Base-by-base conservation (phyloP, 306 rosid species). In the Inga laurina region DNA sequence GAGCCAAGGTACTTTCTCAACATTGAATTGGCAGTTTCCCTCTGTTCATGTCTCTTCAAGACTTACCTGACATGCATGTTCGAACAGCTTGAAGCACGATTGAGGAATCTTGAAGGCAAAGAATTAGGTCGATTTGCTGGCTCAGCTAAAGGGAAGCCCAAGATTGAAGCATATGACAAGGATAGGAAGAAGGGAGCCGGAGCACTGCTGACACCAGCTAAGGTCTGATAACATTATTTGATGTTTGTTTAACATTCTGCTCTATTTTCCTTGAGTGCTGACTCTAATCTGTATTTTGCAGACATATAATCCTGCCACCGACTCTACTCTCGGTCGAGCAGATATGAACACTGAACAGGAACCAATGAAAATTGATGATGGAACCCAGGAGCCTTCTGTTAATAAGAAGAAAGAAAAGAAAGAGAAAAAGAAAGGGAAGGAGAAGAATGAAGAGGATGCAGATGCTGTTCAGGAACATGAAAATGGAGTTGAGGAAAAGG, bases 111-210 rank as follows among this genome's bases (percentile, higher is more conserved):
- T n/a, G 99, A 96, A 88, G 99, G 99, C 75, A 92, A 75, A 79
- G 97, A 94, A 72, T 88, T 96, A 76, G 93, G 97, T 49, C 95
- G 89, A 5, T 89, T 75, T 81, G 92, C 98, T 44, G 97, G 98
- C 64, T 96, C 99, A 22, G 90, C 97, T 62, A 96, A 92, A 86
- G 98, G 99, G 76, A 96, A 94, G 70, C 97, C 98, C 8, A 92
- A 87, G 88, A 94, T 96, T 4, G 97, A 96, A 90, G 92, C 88
- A 61, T 96, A 96, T 73, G 99, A 94, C 86, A 96, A 88, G 90
- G 99, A 94, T 83, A 57, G 88, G 74, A 96, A 96, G 97, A 91
- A 93, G 75, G 97, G 97, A 79, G 78, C 85, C 11, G 96, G 92
- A 12, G 97, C 86, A 51, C 82, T 96, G 76, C 87, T 96, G 46